Evolutionary conservation across 345 rosid species (phyloP).

Genomic region (Acer yangbiense): DNA sequence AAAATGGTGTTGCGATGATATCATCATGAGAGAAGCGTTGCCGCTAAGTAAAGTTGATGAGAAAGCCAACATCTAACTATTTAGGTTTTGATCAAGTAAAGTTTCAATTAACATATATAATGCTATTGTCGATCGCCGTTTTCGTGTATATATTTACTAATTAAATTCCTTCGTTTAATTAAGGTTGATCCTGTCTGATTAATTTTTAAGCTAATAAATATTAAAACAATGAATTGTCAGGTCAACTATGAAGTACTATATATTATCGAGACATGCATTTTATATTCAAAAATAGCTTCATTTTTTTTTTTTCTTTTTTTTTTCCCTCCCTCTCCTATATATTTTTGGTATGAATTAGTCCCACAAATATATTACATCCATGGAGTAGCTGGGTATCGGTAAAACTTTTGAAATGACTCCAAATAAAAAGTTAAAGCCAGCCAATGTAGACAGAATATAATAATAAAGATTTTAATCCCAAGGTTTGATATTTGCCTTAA

Average conservation of each 20-base stretch:
- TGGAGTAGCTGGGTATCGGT: no score
- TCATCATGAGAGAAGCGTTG: constrained; percentile 19
- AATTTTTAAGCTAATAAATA: no score
- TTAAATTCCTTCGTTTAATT: background rate
- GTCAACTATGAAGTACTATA: no score
- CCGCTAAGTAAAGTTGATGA: constrained; percentile 26
- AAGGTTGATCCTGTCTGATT: background rate
- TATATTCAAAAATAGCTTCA: no score
- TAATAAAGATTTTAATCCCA: background rate
- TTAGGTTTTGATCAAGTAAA: background rate
- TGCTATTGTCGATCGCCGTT: no score
- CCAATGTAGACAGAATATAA: background rate
- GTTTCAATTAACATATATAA: background rate
- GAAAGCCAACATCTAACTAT: constrained; percentile 1
- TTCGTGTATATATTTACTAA: no score
- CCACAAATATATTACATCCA: no score
- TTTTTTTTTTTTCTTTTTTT: no score
- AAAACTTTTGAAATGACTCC: background rate
- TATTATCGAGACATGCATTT: no score
- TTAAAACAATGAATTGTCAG: no score
- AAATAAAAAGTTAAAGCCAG: background rate
- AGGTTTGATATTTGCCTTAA: background rate
- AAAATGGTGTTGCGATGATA: constrained; percentile 10
- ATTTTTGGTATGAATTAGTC: no score
- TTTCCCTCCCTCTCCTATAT: no score